Base-by-base conservation (phyloP, 1,284 basidiomycete species). In the Ustilago esculenta region DNA sequence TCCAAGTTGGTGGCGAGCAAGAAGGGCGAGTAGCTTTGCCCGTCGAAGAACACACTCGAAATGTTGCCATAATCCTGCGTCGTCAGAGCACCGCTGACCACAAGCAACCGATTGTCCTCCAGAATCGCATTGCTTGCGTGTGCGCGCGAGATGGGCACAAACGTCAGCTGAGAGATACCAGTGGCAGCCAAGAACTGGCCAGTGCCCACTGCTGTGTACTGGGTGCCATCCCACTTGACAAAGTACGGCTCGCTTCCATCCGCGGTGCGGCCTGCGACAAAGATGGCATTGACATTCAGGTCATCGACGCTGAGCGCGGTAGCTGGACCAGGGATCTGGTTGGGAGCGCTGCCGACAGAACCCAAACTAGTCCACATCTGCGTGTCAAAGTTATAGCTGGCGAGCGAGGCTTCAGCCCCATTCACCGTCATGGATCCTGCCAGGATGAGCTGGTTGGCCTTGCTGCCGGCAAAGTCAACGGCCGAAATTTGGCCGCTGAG, bases 261-360 rank as follows among this genome's bases (percentile, higher is more conserved):
- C 30, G 51, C 37, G 17, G 58, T 61, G 27, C 87, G 87, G 57
- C 95, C 95, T 37, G 93, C 91, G 39, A 91, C 92, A 77, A 94
- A 98, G 70, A 98, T 87, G 76, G 90, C 94, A 71, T 88, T 90
- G 0, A 84, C 82, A 79, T 96, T 92, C 27, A 87, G 86, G 71
- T 90, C 86, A 82, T 98, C 91, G 48, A 94, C 89, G 52, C 90
- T 90, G 47, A 97, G 82, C 12, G 95, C 92, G 8, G 92, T 90
- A 0, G 94, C 91, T 1, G 93, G 92, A 2, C 95, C 95, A 39
- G 93, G 92, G 14, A 96, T 85, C 44, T 87, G 85, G 12, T 83
- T 83, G 11, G 73, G 44, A 36, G 86, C 83, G 36, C 84, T 82
- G 10, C 92, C 93, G 20, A 98, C 83, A 6, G 87, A 81, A n/a